Base-by-base conservation (phyloP, 2,329 filamentous ascomycete species). In the Colletotrichum tabaci region DNA sequence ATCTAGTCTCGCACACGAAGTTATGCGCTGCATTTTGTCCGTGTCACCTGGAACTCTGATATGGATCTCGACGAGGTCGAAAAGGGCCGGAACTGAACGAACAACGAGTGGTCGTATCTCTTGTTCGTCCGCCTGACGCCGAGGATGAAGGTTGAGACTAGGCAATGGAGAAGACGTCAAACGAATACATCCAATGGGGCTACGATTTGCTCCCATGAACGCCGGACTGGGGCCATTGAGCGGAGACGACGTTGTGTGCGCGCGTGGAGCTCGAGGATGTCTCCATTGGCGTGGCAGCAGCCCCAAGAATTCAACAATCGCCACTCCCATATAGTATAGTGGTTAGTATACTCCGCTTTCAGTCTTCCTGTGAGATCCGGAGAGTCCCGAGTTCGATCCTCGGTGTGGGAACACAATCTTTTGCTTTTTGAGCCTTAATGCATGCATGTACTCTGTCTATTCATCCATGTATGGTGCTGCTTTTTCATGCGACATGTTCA, bases 281-380 rank as follows among this genome's bases (percentile, higher is more conserved):
- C 30, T 35, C 30, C 30, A 9, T 30, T 30, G 26, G 26, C 5
- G 3, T 4, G 26, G 26, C 26, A 30, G 26, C 26, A 30, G 26
- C 26, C 26, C 3, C 3, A 30, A 30, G 26, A 5, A n/a, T 2
- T 47, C 46, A 66, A 44, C n/a, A n/a, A 55, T 4, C 35, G 42
- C 23, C 44, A 55, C 26, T 70, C 68, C 68, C 65, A 71, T 64
- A 44, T 71, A 68, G 68, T 68, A 40, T 68, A 71, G 57, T 60
- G 68, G 68, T 71, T 71, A 71, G 68, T 26, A 71, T 71, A 71
- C 46, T 68, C 66, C 65, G 68, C 68, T 71, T 71, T 71, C 68
- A 71, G 47, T 1, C 26, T 2, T 4, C 7, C 8, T 2, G 15
- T 40, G 53, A 55, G 15, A 49, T 5, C 65, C 68, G 68, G 60